Percentiles rank a stretch among this genome's conserved stretches.
These are phyloP conservation scores for Litchi chinensis DNA, from an alignment of 345 rosid species.

Conservation along the genomic window DNA sequence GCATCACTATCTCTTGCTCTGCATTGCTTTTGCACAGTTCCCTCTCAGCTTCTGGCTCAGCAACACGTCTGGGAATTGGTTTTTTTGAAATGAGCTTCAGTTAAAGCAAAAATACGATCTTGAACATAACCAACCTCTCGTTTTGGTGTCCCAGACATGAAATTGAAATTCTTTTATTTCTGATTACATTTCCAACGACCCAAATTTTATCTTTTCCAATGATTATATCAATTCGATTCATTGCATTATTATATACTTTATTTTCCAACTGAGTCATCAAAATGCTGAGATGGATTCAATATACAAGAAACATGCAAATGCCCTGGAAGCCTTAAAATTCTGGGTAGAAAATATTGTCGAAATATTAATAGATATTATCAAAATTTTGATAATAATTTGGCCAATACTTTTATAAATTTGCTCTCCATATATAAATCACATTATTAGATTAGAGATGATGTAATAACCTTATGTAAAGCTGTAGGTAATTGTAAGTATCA, in stretches of 20 bases:
- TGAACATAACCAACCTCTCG: too few relatives aligned
- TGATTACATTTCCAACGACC: neutral
- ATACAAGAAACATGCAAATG: too few relatives aligned
- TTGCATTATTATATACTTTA: neutral
- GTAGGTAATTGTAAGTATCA: too few relatives aligned
- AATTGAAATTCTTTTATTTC: neutral
- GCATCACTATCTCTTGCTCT: conserved; percentile 37
- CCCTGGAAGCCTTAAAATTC: too few relatives aligned
- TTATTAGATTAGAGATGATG: too few relatives aligned
- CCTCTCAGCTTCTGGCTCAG: conserved; percentile 41
- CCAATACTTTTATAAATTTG: too few relatives aligned
- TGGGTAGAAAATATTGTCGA: too few relatives aligned
- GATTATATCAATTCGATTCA: neutral
- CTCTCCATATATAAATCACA: too few relatives aligned
- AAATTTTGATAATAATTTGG: too few relatives aligned
- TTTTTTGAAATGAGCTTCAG: neutral
- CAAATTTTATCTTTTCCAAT: neutral
- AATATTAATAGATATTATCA: too few relatives aligned
- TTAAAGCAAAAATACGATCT: neutral
- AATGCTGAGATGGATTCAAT: too few relatives aligned
- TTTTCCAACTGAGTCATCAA: neutral
- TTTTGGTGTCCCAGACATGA: neutral
- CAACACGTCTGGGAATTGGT: conserved; percentile 24
- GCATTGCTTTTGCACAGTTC: conserved; percentile 39
- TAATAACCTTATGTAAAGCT: too few relatives aligned